Percentiles rank a stretch among this genome's conserved stretches.
phyloP scores from a whole-genome alignment of 177 flowering plant genomes.

The Telopea speciosissima region DNA sequence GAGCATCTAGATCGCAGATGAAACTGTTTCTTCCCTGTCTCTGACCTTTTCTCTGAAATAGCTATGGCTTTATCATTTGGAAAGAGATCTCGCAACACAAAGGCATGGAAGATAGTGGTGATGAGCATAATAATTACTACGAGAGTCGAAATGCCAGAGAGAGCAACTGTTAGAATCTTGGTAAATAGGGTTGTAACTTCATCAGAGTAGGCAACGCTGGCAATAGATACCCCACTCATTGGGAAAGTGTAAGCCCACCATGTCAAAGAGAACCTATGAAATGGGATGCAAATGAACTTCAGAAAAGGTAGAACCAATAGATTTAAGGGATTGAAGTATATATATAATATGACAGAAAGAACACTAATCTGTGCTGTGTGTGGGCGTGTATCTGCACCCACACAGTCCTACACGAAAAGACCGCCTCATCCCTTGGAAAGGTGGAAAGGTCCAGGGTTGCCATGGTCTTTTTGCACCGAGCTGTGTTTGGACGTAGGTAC shows the following conservation, averaged over 20 bases:
- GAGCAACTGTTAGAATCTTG: conserved; percentile 36
- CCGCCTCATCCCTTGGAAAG: not conserved
- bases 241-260: conserved; percentile 98
- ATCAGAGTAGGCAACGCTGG: conserved; percentile 60
- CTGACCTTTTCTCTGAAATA: conserved; percentile 27
- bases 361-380: too few relatives aligned
- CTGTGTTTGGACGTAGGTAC: too few relatives aligned
- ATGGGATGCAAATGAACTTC: not conserved
- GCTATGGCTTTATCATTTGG: conserved; percentile 53
- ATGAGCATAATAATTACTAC: conserved; percentile 50
- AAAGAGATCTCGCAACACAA: conserved; percentile 49
- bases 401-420: too few relatives aligned
- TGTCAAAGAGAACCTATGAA: conserved; percentile 62
- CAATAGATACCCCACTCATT: conserved; percentile 83
- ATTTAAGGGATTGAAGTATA: too few relatives aligned
- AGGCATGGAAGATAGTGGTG: conserved; percentile 64
- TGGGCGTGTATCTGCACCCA: too few relatives aligned
- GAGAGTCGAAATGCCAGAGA: conserved; percentile 44
- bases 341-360: too few relatives aligned
- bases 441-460: too few relatives aligned
- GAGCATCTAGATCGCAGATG: conserved; percentile 25
- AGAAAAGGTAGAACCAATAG: not conserved
- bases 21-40: conserved; percentile 30
- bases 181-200: conserved; percentile 46
- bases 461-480: too few relatives aligned